Conservation (phyloP, 139 green algal genomes). For the Haematococcus lacustris region DNA sequence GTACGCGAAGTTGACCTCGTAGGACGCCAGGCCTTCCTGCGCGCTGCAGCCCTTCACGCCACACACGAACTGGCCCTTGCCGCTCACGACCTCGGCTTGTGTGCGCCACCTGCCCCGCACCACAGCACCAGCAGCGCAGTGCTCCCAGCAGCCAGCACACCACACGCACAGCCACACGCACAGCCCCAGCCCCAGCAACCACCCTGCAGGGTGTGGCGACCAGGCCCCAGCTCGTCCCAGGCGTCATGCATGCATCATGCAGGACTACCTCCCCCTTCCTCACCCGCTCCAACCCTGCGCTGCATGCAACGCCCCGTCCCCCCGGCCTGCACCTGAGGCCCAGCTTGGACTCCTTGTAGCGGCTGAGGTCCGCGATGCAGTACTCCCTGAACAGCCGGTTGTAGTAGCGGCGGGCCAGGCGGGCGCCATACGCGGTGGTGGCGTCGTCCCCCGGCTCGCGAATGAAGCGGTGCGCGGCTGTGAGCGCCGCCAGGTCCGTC, state of each 20-base stretch:
- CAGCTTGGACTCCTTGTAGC: slow-evolving; percentile 72
- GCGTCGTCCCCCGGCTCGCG: slow-evolving; percentile 53
- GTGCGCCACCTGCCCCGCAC: slow-evolving; percentile 80
- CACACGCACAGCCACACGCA: too few relatives aligned
- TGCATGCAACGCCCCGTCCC: too few relatives aligned
- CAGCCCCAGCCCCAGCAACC: too few relatives aligned
- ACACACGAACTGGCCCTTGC: slow-evolving; percentile 86
- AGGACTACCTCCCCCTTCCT: too few relatives aligned
- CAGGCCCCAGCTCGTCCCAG: too few relatives aligned
- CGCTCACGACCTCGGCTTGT: slow-evolving; percentile 68
- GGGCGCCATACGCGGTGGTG: slow-evolving; percentile 31
- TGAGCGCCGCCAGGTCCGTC: slow-evolving; percentile 51
- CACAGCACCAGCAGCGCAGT: too few relatives aligned
- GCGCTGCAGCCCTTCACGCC: slow-evolving; percentile 64
- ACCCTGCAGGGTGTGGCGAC: too few relatives aligned
- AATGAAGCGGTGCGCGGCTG: slow-evolving; percentile 58
- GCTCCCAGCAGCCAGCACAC: too few relatives aligned
- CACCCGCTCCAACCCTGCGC: too few relatives aligned
- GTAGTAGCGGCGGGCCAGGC: slow-evolving; percentile 77
- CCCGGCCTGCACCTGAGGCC: slow-evolving; percentile 66
- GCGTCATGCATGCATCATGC: neutral
- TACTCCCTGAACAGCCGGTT: slow-evolving; percentile 87
- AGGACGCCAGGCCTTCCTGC: slow-evolving; percentile 55
- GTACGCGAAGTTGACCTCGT: slow-evolving; percentile 87
- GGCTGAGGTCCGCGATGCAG: slow-evolving; percentile 79